Percentiles rank a stretch among this genome's conserved stretches.
Conservation (phyloP, 495 filamentous ascomycete species). For the Aspergillus taichungensis region DNA sequence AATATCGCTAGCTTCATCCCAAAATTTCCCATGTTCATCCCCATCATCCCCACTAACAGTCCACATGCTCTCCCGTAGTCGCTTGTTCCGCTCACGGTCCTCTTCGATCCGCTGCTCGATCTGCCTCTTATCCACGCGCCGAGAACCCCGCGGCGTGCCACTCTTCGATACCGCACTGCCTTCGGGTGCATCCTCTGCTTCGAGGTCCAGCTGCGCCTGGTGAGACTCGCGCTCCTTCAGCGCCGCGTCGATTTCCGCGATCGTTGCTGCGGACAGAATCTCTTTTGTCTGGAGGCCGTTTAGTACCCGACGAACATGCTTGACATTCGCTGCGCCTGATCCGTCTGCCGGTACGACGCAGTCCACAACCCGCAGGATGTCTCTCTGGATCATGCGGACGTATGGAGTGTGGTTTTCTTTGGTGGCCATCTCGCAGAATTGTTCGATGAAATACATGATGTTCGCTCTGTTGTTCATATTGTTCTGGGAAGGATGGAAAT, state of each 20-base stretch:
- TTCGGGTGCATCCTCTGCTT: conserved; percentile 24
- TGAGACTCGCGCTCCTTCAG: conserved; percentile 63
- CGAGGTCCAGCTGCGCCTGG: conserved; percentile 30
- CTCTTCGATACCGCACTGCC: conserved; percentile 18
- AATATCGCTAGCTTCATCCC: conserved; percentile 72
- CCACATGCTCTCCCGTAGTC: conserved; percentile 84
- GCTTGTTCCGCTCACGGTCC: conserved; percentile 89
- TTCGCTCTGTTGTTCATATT: conserved; percentile 96
- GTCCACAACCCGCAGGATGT: conserved; percentile 83
- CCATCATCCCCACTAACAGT: conserved; percentile 52
- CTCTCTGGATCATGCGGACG: conserved; percentile 86
- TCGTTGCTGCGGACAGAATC: conserved; percentile 57
- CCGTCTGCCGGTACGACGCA: conserved; percentile 75
- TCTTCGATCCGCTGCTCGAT: conserved; percentile 96
- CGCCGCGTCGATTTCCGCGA: conserved; percentile 69
- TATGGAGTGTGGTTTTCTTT: conserved; percentile 68
- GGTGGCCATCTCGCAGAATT: conserved; percentile 78
- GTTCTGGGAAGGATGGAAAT: conserved; percentile 42
- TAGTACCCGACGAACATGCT: conserved; percentile 77
- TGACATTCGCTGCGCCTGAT: conserved; percentile 86
- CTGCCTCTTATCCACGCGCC: conserved; percentile 69
- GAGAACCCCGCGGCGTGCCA: conserved; percentile 23
- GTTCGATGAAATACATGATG: conserved; percentile 98
- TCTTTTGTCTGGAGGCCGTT: conserved; percentile 56
- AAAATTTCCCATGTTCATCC: conserved; percentile 60